Evolutionary conservation across 2,329 filamentous ascomycete genomes (phyloP), one percentile per base, ranked within the genome.

Genomic region (Colletotrichum orchidophilum): DNA sequence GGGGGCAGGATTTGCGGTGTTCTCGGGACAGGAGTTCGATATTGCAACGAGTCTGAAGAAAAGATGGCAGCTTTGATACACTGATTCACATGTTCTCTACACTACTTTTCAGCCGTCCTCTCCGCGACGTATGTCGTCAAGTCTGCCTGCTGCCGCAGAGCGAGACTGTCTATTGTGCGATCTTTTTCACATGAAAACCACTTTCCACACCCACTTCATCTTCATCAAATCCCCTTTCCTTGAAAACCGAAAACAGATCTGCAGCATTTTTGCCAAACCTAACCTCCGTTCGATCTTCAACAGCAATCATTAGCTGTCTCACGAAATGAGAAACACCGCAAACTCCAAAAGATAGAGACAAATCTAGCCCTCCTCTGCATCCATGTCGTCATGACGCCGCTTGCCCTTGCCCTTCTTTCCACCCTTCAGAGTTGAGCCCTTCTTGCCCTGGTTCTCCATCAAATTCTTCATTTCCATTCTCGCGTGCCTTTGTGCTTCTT

Each of bases 401-500:
- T 82, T 82, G 29, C 69, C 78, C n/a, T 75, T 77, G 27, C 84
- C 85, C 21, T 76, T 83, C 26, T 76, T 83, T 2, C 49, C 35
- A 35, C 84, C 85, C 66, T 83, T 83, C 49, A 85, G 76, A 46
- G 83, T 80, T 58, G 83, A 80, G 27, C 87, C 82, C 84, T 85
- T 87, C 81, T 88, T 87, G 54, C 87, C 88, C 75, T 87, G 88
- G 78, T 91, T 90, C 73, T 97, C 94, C 65, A 93, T 88, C 75
- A 95, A 80, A 65, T 90, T 87, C 85, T 95, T 96, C 92, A 97
- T 93, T 82, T 97, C 92, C 66, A 87, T 89, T 60, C 93, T 90
- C 0, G 95, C 93, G 66, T 93, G 87, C 57, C 94, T 87, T 80
- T 97, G 94, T 0, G 95, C 95, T 80, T 97, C 94, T 68, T 93